Conservation (phyloP, 768 basidiomycete genomes). For the Leccinum barrowsii region DNA sequence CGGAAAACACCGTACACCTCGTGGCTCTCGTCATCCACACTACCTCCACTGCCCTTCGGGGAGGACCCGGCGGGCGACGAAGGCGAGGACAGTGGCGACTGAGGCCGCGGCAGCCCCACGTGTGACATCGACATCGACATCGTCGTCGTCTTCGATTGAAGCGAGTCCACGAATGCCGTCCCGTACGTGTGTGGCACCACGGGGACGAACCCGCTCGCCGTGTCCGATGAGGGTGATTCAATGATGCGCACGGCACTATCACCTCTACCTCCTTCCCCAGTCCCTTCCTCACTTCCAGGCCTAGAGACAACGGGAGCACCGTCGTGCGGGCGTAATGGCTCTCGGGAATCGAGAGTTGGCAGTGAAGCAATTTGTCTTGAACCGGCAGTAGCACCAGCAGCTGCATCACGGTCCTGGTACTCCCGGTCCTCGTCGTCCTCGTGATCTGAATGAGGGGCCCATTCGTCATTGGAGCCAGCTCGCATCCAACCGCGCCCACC, state of each 20-base stretch:
- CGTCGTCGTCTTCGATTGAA: slow-evolving; percentile 14
- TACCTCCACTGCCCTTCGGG: slow-evolving; percentile 20
- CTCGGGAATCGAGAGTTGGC: not conserved
- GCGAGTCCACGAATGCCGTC: slow-evolving; percentile 17
- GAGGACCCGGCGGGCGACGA: slow-evolving; percentile 2
- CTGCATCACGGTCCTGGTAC: not conserved
- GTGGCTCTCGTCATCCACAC: slow-evolving; percentile 10
- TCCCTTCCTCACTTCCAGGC: not conserved
- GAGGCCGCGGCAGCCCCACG: slow-evolving; percentile 17
- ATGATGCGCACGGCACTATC: slow-evolving; percentile 8
- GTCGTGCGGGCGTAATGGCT: not conserved
- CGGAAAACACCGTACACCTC: slow-evolving; percentile 1
- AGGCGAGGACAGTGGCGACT: slow-evolving; percentile 30
- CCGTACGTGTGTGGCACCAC: slow-evolving; percentile 4
- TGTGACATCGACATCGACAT: not conserved
- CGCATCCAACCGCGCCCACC: slow-evolving; percentile 48
- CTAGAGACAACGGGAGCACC: not conserved
- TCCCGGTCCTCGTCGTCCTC: slow-evolving; percentile 8
- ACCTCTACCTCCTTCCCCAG: not conserved
- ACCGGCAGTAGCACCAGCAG: not conserved
- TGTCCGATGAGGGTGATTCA: slow-evolving; percentile 30
- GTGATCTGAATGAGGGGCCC: slow-evolving; percentile 34
- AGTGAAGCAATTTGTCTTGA: slow-evolving; percentile 1
- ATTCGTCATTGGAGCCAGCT: slow-evolving; percentile 47
- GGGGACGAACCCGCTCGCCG: slow-evolving; percentile 7